Evolutionary conservation across 2,329 filamentous ascomycete genomes (phyloP).

Genomic region (Colletotrichum magnum): DNA sequence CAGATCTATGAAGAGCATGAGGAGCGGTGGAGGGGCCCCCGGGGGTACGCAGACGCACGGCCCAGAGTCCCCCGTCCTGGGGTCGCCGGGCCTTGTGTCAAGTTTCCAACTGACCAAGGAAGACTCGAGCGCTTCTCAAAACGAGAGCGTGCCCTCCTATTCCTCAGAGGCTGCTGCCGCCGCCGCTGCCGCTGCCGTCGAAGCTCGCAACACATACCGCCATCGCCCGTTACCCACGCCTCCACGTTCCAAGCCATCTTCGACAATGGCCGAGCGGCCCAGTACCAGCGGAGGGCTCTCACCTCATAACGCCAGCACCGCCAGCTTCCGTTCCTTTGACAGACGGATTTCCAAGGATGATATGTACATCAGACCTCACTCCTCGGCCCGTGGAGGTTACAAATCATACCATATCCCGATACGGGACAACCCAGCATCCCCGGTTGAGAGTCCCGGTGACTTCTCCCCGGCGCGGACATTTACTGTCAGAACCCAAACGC

Average conservation of each 20-base stretch:
- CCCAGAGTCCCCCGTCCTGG: slow-evolving; percentile 43
- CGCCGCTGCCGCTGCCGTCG: slow-evolving; percentile 48
- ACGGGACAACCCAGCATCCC: slow-evolving; percentile 58
- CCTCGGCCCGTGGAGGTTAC: slow-evolving; percentile 50
- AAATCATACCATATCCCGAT: slow-evolving; percentile 58
- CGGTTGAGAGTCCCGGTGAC: slow-evolving; percentile 55
- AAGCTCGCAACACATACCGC: slow-evolving; percentile 43
- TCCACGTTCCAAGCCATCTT: slow-evolving; percentile 40
- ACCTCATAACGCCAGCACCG: slow-evolving; percentile 44
- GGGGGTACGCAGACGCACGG: slow-evolving; percentile 43
- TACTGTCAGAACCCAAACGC: slow-evolving; percentile 57
- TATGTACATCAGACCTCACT: slow-evolving; percentile 51
- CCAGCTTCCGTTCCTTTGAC: slow-evolving; percentile 49
- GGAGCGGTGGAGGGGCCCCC: slow-evolving; percentile 41
- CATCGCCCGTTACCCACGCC: slow-evolving; percentile 43
- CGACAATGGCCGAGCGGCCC: slow-evolving; percentile 53
- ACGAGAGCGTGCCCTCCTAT: slow-evolving; percentile 48
- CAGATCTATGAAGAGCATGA: slow-evolving; percentile 47
- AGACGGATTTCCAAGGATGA: slow-evolving; percentile 64
- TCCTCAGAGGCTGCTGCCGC: slow-evolving; percentile 47
- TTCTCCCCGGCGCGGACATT: slow-evolving; percentile 51
- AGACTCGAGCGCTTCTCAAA: slow-evolving; percentile 49
- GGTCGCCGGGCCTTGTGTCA: slow-evolving; percentile 52
- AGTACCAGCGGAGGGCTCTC: slow-evolving; percentile 57
- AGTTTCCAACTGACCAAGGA: slow-evolving; percentile 51